A percentile compares a stretch with the other conserved stretches of the same genome.
Conservation (phyloP, 371 early-diverging fungal species). For the Apophysomyces ossiformis region DNA sequence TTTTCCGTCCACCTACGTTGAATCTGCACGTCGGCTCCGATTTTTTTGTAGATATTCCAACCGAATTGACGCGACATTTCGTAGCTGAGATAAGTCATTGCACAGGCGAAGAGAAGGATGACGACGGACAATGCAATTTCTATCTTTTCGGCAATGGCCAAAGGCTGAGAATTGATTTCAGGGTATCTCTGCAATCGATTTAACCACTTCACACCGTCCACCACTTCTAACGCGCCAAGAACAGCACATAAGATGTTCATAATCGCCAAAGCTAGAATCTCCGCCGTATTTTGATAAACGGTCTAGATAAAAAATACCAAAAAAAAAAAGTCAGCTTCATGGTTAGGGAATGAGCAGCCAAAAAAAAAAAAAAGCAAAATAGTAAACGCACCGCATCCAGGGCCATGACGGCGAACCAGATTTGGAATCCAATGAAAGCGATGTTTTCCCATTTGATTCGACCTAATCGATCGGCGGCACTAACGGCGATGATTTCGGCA, state of each 20-base stretch:
- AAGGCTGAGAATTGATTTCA: constrained; percentile 14
- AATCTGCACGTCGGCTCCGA: constrained; percentile 42
- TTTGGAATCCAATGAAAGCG: constrained; percentile 46
- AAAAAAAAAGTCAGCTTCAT: neutral
- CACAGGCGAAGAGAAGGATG: constrained; percentile 37
- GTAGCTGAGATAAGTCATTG: constrained; percentile 37
- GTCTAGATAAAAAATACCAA: constrained; percentile 30
- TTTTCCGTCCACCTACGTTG: constrained; percentile 28
- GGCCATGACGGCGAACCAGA: constrained; percentile 47
- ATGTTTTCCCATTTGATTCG: constrained; percentile 49
- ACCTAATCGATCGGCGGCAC: constrained; percentile 37
- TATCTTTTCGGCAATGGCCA: constrained; percentile 42
- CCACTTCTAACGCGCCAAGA: constrained; percentile 48
- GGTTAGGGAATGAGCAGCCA: neutral
- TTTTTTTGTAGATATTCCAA: constrained; percentile 49
- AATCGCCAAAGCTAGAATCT: constrained; percentile 46
- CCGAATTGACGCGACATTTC: constrained; percentile 44
- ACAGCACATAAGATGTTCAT: constrained; percentile 50
- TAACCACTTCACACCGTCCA: constrained; percentile 52
- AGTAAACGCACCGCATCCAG: constrained; percentile 53
- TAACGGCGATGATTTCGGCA: constrained; percentile 21
- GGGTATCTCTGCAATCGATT: constrained; percentile 24
- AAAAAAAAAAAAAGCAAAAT: constrained; percentile 3
- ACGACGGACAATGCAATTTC: constrained; percentile 46
- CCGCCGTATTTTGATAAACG: constrained; percentile 49